These are phyloP conservation scores for Didymella pinodella DNA, from an alignment of 2,329 filamentous ascomycete genomes.

Conservation along the genomic window DNA sequence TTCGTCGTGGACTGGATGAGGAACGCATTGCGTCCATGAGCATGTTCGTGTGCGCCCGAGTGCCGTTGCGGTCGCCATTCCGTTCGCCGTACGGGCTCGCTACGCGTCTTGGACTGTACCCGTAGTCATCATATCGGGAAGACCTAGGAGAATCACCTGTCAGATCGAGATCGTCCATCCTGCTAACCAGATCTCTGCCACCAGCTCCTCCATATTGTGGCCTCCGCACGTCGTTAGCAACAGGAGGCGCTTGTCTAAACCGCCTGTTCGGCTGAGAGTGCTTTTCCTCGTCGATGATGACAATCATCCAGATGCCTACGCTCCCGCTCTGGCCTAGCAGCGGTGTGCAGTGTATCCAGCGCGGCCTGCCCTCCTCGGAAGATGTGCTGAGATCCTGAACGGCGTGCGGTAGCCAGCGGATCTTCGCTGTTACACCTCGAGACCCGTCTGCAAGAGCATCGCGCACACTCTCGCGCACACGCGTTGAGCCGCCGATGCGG, in stretches of 20 bases:
- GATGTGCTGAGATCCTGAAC: slow-evolving; percentile 52
- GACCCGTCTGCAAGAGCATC: slow-evolving; percentile 70
- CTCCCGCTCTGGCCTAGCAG: slow-evolving; percentile 70
- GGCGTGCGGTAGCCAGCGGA: slow-evolving; percentile 67
- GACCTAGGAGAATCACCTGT: not conserved
- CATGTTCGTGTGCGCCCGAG: slow-evolving; percentile 8
- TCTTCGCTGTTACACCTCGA: slow-evolving; percentile 75
- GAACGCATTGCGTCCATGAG: slow-evolving; percentile 11
- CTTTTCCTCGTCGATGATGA: slow-evolving; percentile 69
- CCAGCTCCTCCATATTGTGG: slow-evolving; percentile 10
- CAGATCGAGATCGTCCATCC: slow-evolving; percentile 23
- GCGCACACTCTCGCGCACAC: slow-evolving; percentile 62
- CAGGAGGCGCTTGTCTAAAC: slow-evolving; percentile 45
- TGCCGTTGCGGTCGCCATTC: slow-evolving; percentile 2
- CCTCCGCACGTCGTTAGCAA: slow-evolving; percentile 37
- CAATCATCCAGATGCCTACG: slow-evolving; percentile 81
- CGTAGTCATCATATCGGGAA: slow-evolving; percentile 1
- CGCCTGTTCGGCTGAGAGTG: slow-evolving; percentile 28
- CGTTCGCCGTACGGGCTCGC: slow-evolving; percentile 8
- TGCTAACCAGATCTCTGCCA: slow-evolving; percentile 4
- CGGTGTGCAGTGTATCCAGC: slow-evolving; percentile 82
- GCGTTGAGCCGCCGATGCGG: slow-evolving; percentile 59
- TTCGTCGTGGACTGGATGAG: slow-evolving; percentile 4
- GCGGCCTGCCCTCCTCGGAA: slow-evolving; percentile 65
- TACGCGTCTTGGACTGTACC: slow-evolving; percentile 1